Base-by-base conservation (phyloP, 2,329 filamentous ascomycete species). In the Diaporthe sp. region DNA sequence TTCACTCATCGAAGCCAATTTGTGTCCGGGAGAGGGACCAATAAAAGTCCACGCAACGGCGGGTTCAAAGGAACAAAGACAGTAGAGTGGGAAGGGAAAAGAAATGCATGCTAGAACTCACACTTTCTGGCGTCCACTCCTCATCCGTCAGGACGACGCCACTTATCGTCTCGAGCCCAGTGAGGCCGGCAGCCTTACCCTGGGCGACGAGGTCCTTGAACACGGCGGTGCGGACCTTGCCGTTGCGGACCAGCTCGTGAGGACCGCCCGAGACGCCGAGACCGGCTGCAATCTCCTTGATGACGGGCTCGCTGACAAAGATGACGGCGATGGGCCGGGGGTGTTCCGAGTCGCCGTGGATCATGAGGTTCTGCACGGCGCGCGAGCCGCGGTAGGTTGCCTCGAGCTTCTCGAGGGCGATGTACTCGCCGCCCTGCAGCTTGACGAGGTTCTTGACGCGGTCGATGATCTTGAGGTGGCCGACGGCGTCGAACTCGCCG, bases 391-490 rank as follows among this genome's bases (percentile, higher is more conserved):
- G 93, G 87, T 98, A 98, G 73, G 98, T 89, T 4, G 96, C 94
- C 86, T 98, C 96, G 76, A 98, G 92, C 88, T 96, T 98, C 88
- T 98, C 96, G 5, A 99, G 90, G 31, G 96, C 97, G 83, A 98
- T 97, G 85, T 98, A 98, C 88, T 98, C 96, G 80, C 96, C 96
- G 76, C 96, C 95, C 78, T 95, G 91, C 78, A 97, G 96, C 92
- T 98, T 98, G 85, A 98, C 94, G 74, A 98, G 88, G 86, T 98
- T 98, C 92, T 98, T 98, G 91, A 98, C 96, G 80, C 96, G 95
- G 85, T 98, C 96, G 82, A 98, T 96, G 83, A 98, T 93, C 80
- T 89, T 91, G 79, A 98, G 86, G 83, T 98, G 94, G 58, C 96
- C 96, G 77, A 93, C 89, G 60, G 87, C 83, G 84, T 96, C 93